A percentile compares a stretch with the other conserved stretches of the same genome.
Evolutionary conservation across 371 early-diverging fungal species (phyloP).

Genomic region (Mortierella polycephala): DNA sequence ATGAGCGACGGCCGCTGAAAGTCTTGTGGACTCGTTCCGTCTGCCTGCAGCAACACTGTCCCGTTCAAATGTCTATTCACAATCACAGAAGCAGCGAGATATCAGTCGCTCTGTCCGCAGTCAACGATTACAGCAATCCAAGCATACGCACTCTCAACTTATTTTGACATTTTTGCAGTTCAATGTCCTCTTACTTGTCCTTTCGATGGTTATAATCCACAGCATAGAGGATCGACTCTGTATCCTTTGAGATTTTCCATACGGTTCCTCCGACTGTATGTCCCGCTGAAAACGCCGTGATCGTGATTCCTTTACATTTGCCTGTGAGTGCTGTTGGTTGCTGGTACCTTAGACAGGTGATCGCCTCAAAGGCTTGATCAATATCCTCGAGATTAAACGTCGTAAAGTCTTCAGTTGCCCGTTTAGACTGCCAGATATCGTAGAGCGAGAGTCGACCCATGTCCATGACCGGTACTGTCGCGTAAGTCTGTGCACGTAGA

Average conservation of each 20-base stretch:
- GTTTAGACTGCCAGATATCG: slow-evolving; percentile 79
- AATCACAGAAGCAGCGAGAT: not conserved
- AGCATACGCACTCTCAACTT: not conserved
- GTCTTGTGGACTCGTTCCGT: slow-evolving; percentile 78
- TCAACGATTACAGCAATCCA: not conserved
- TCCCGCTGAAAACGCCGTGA: slow-evolving; percentile 96
- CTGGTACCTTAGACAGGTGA: slow-evolving; percentile 85
- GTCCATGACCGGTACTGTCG: slow-evolving; percentile 93
- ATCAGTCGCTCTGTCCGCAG: not conserved
- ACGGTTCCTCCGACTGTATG: slow-evolving; percentile 98
- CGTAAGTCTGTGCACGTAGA: slow-evolving; percentile 89
- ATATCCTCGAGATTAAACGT: slow-evolving; percentile 81
- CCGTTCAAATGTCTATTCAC: slow-evolving; percentile 81
- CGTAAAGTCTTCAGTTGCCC: slow-evolving; percentile 75
- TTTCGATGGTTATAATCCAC: slow-evolving; percentile 97
- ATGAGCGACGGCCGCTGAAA: slow-evolving; percentile 86
- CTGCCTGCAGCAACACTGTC: slow-evolving; percentile 74
- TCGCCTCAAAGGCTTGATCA: slow-evolving; percentile 86
- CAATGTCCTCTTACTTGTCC: slow-evolving; percentile 75
- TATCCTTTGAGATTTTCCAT: slow-evolving; percentile 96
- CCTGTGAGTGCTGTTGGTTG: slow-evolving; percentile 86
- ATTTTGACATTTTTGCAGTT: not conserved
- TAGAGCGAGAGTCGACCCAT: slow-evolving; percentile 92
- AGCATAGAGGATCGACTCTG: slow-evolving; percentile 95
- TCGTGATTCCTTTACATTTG: slow-evolving; percentile 86